A percentile compares a stretch with the other conserved stretches of the same genome.
phyloP scores from a whole-genome alignment of 805 yeast species.

The Candida silvicultrix region DNA sequence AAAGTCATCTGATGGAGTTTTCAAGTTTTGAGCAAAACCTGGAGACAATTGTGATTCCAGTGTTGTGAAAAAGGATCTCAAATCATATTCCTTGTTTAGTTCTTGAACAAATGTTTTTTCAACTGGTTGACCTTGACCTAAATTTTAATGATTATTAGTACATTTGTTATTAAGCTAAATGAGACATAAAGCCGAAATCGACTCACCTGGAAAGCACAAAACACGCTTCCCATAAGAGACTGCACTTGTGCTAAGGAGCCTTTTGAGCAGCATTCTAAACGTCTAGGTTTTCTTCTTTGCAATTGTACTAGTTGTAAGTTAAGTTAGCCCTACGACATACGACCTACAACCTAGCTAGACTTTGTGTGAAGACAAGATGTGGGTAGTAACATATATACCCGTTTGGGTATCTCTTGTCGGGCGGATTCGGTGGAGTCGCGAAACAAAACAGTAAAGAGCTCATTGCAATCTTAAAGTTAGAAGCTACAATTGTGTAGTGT shows the following conservation, averaged over 20 bases:
- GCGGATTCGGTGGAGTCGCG: neutral
- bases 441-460: too few species aligned
- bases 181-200: too few species aligned
- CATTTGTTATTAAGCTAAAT: too few species aligned
- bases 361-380: neutral
- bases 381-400: neutral
- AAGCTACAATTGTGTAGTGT: too few species aligned
- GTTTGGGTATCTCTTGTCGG: neutral
- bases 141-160: too few species aligned
- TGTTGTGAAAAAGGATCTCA: neutral
- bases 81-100: neutral
- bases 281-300: too few species aligned
- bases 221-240: neutral
- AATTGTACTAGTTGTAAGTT: too few species aligned
- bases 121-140: neutral
- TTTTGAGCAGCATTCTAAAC: neutral
- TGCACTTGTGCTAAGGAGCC: neutral
- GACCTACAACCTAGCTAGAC: too few species aligned
- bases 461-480: too few species aligned
- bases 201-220: conserved; percentile 17
- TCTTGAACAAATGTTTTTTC: neutral
- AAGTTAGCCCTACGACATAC: too few species aligned
- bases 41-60: conserved; percentile 1
- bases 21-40: neutral
- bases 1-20: neutral